Base-by-base conservation (phyloP, 2,329 filamentous ascomycete genomes). In the Thermochaetoides dissita region DNA sequence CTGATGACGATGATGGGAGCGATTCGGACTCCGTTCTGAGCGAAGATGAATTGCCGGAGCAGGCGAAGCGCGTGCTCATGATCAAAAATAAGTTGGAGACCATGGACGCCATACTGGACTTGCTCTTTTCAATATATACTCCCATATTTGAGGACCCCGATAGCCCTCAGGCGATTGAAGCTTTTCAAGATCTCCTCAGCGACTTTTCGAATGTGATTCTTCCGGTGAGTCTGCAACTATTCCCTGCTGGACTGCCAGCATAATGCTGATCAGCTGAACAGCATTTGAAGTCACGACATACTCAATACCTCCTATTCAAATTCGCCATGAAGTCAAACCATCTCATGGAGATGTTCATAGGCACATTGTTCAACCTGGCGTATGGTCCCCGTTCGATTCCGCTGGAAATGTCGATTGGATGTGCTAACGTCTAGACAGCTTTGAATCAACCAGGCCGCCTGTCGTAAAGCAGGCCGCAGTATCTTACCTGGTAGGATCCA, bases 241-340 rank as follows among this genome's bases (percentile, higher is more conserved):
- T 11, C 9, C n/a, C 8, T 9, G n/a, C 8, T 34, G 3, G 6
- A 6, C 10, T 6, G 28, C 4, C 36, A 31, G 17, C n/a, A 17
- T 37, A 11, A 34, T 28, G 30, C 43, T 47, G 39, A 45, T 37
- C 6, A 4, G 29, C 6, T 10, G 11, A 7, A 7, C 43, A 50
- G 48, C 47, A 52, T 39, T 48, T 53, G 24, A 54, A 86, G 51
- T 94, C 87, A 24, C 80, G 91, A 31, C 89, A 96, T 59, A 87
- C 87, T 0, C 91, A 98, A 55, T 98, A 96, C 54, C 74, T 98
- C 38, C 72, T 96, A 39, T 98, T 98, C 63, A 89, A 95, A 62
- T 95, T 94, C 58, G 84, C 84, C 10, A 89, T 98, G 60, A 75
- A 74, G 44, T 84, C 85, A 7, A 79, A 83, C 30, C 71, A 74